phyloP scores from a whole-genome alignment of 768 basidiomycete species.

The Phylloporus sp. region DNA sequence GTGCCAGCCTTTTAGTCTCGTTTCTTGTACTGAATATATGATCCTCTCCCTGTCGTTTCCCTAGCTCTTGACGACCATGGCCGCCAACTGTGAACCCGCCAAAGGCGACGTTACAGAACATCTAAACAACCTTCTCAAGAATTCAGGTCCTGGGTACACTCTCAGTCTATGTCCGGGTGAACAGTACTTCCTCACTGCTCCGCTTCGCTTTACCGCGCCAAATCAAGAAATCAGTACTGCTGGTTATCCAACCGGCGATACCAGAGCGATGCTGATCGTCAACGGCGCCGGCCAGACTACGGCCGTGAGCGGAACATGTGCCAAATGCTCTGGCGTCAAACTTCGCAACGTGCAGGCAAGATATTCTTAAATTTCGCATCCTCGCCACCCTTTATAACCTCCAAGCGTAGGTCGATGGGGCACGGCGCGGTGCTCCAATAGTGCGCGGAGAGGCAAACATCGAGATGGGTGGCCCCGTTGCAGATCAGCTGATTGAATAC shows the following conservation, averaged over 20 bases:
- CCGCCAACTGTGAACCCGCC: conserved; percentile 32
- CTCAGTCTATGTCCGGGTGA: conserved; percentile 63
- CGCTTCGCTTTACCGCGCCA: conserved; percentile 60
- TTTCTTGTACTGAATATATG: not conserved
- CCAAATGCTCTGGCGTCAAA: conserved; percentile 52
- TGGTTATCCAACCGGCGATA: conserved; percentile 66
- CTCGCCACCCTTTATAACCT: not conserved
- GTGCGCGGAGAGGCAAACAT: conserved; percentile 70
- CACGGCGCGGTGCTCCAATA: conserved; percentile 50
- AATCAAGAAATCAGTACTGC: conserved; percentile 80
- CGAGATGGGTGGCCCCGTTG: conserved; percentile 77
- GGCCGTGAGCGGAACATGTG: conserved; percentile 66
- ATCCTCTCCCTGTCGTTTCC: not conserved
- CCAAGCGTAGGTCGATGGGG: conserved; percentile 62
- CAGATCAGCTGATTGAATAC: conserved; percentile 69
- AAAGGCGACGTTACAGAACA: conserved; percentile 62
- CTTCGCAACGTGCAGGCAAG: conserved; percentile 71
- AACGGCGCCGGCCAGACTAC: conserved; percentile 63
- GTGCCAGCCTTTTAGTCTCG: too few species aligned
- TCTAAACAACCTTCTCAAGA: conserved; percentile 59
- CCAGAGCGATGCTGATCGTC: conserved; percentile 68
- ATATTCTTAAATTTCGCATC: not conserved
- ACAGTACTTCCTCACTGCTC: conserved; percentile 60
- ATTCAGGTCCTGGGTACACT: conserved; percentile 62
- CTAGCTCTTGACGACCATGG: not conserved